Conservation (phyloP, 1,284 basidiomycete species). For the Bjerkandera adusta region DNA sequence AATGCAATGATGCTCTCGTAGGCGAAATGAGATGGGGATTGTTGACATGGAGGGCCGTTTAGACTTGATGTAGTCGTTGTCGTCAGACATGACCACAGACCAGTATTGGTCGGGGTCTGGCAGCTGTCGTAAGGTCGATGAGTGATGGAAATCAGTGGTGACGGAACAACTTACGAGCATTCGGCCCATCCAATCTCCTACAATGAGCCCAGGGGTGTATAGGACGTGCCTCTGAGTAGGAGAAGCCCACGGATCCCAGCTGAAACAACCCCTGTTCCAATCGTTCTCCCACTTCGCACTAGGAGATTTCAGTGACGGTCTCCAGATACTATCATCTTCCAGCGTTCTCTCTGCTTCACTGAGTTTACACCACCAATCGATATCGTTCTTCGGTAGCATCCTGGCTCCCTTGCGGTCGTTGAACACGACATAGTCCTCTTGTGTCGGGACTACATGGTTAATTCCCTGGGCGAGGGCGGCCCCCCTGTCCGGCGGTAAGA, state of each 20-base stretch:
- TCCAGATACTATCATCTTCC: slow-evolving; percentile 28
- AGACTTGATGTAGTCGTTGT: slow-evolving; percentile 27
- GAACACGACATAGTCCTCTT: slow-evolving; percentile 59
- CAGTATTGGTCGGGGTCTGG: slow-evolving; percentile 34
- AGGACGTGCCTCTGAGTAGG: slow-evolving; percentile 41
- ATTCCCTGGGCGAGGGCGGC: slow-evolving; percentile 35
- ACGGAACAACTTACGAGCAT: slow-evolving; percentile 44
- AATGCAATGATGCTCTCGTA: slow-evolving; percentile 54
- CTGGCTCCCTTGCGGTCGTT: slow-evolving; percentile 42
- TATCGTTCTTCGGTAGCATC: slow-evolving; percentile 28
- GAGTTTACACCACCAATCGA: slow-evolving; percentile 41
- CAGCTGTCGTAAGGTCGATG: slow-evolving; percentile 24
- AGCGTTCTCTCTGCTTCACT: slow-evolving; percentile 22
- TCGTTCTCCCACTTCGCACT: slow-evolving; percentile 55
- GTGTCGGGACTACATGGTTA: slow-evolving; percentile 40
- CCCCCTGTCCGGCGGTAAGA: slow-evolving; percentile 45
- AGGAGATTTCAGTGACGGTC: slow-evolving; percentile 26
- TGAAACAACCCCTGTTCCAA: slow-evolving; percentile 53
- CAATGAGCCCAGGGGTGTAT: slow-evolving; percentile 48
- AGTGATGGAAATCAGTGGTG: slow-evolving; percentile 1
- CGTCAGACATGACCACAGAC: slow-evolving; percentile 28
- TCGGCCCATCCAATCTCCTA: slow-evolving; percentile 59
- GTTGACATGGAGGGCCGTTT: slow-evolving; percentile 38
- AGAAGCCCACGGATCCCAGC: slow-evolving; percentile 40
- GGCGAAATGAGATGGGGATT: slow-evolving; percentile 51